Base-by-base conservation (phyloP, 2,329 filamentous ascomycete genomes). In the Leptosphaerulina australis region DNA sequence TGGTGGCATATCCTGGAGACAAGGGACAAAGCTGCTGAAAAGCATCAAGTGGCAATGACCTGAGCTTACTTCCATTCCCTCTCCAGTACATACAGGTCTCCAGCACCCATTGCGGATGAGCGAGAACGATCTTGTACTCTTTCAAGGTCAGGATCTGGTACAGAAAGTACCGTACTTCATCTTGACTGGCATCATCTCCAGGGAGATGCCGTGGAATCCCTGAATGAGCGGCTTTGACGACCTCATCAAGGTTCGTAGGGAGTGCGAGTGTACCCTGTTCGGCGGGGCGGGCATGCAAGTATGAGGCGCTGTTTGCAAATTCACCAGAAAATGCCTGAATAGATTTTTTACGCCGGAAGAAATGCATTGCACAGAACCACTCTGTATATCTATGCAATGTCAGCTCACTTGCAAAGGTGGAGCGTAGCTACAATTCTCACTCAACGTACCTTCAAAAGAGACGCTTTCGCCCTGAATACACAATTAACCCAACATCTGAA, bases 91-190 rank as follows among this genome's bases (percentile, higher is more conserved):
- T 54, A 15, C 55, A 58, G 8, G 64, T 65, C 29, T 67, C 64
- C 2, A 67, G 53, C 3, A 67, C 52, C 64, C 64, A 67, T 44
- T 64, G 62, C 5, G 64, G 59, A 50, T 44, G 60, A 18, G 28
- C 31, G 22, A 58, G 55, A 0, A 50, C 54, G 15, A 60, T 35
- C 2, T 37, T 25, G 28, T 57, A 34, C 0, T 30, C 30, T 24
- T 58, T 50, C 7, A 51, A 35, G 5, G 60, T 63, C 12, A 67
- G 48, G 7, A 65, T 18, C 15, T 53, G 34, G 30, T 60, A 67
- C 2, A 67, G 34, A 24, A 62, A 65, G 29, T 58, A 62, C 4
- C 53, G 59, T 4, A 64, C 60, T 22, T 60, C 53, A 17, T 63
- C 43, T 7, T 41, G 22, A 26, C 28, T 29, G 17, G 52, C 56